phyloP scores from a whole-genome alignment of 225 moss, liverwort and hornwort species.

The Straminergon stramineum region DNA sequence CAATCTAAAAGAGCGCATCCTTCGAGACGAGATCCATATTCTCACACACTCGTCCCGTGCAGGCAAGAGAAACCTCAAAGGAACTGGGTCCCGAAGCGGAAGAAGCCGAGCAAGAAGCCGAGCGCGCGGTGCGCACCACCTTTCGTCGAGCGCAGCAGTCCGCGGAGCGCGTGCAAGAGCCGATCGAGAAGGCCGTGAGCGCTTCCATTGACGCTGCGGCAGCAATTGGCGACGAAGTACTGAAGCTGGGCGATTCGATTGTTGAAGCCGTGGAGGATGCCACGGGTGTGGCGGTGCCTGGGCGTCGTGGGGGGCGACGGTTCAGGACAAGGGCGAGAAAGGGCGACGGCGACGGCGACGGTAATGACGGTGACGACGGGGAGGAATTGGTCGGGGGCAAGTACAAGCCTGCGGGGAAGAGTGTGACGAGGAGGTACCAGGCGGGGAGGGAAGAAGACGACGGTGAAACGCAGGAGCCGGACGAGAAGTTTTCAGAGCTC shows the following conservation, averaged over 20 bases:
- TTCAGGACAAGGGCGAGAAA: background rate
- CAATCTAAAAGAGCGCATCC: too few species aligned
- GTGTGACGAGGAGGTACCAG: constrained; percentile 6
- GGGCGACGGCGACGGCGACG: background rate
- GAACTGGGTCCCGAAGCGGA: constrained; percentile 2
- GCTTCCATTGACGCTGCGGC: constrained; percentile 45
- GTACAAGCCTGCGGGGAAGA: constrained; percentile 26
- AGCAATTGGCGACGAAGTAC: constrained; percentile 47
- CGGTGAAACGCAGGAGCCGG: constrained; percentile 8
- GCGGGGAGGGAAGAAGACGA: constrained; percentile 1
- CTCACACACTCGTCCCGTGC: background rate
- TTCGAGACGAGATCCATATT: too few species aligned
- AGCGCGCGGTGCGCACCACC: constrained; percentile 7
- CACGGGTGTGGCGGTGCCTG: constrained; percentile 28
- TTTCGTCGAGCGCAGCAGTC: constrained; percentile 39
- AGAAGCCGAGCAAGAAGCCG: constrained; percentile 6
- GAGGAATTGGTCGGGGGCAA: constrained; percentile 23
- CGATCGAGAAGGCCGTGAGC: constrained; percentile 33
- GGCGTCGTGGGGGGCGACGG: background rate
- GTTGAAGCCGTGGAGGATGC: constrained; percentile 48
- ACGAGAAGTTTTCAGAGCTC: constrained; percentile 18
- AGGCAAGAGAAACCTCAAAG: constrained; percentile 12
- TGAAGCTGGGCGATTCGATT: constrained; percentile 52
- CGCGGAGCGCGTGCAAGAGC: constrained; percentile 52
- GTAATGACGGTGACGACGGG: background rate